Evolutionary conservation across 1,284 basidiomycete species (phyloP).

Genomic region (Ganoderma sinense): DNA sequence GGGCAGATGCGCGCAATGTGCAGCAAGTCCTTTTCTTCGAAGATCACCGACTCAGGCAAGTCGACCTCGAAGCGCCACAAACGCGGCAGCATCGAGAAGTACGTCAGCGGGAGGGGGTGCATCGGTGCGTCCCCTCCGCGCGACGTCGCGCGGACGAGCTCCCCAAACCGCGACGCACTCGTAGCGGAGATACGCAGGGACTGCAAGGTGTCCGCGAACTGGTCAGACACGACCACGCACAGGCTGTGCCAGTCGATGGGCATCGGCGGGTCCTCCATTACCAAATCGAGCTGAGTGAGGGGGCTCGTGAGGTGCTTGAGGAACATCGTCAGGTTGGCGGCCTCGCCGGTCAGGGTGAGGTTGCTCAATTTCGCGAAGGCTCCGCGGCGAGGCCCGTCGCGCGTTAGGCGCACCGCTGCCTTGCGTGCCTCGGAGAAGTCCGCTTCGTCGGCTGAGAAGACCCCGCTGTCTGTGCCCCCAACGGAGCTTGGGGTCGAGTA

Average conservation of each 20-base stretch:
- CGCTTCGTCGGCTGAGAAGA: conserved; percentile 76
- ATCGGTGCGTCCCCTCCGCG: conserved; percentile 54
- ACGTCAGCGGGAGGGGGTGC: conserved; percentile 64
- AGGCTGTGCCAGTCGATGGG: conserved; percentile 77
- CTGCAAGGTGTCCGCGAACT: conserved; percentile 65
- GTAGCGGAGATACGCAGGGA: conserved; percentile 68
- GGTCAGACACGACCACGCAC: conserved; percentile 64
- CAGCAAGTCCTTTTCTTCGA: conserved; percentile 64
- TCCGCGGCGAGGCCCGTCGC: conserved; percentile 48
- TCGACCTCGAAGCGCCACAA: conserved; percentile 73
- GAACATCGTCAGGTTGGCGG: conserved; percentile 72
- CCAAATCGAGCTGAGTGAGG: conserved; percentile 68
- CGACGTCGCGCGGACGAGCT: conserved; percentile 71
- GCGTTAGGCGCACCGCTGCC: conserved; percentile 65
- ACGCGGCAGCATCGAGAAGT: conserved; percentile 59
- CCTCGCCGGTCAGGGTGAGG: conserved; percentile 73
- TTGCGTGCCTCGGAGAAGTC: conserved; percentile 77
- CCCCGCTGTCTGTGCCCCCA: conserved; percentile 73
- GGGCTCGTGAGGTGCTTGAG: conserved; percentile 69
- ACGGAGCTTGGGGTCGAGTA: conserved; percentile 71
- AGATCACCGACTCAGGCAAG: conserved; percentile 74
- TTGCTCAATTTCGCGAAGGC: conserved; percentile 65
- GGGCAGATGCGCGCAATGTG: conserved; percentile 67
- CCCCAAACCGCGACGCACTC: conserved; percentile 66
- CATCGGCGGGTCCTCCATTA: conserved; percentile 79